Percentiles rank a stretch among this genome's conserved stretches.
Evolutionary conservation across 352 stramenopile genomes (phyloP).

Genomic region (Pythium myriotylum): DNA sequence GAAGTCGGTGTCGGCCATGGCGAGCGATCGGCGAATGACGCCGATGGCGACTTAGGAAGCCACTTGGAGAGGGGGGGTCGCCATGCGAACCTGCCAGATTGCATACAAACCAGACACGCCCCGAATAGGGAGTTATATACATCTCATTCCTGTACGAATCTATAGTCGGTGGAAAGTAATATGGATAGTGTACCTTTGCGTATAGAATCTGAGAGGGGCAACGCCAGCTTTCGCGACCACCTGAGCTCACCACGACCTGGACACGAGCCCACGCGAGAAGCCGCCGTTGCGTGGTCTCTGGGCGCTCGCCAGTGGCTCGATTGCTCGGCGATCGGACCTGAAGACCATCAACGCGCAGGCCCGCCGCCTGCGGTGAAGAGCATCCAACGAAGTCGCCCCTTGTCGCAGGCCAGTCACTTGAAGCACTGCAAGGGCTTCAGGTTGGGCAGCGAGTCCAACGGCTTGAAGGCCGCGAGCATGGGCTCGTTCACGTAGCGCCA

Average conservation of each 20-base stretch:
- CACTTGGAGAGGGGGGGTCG: neutral
- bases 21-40: neutral
- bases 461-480: conserved; percentile 42
- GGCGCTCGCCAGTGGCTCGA: too few species aligned
- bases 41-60: neutral
- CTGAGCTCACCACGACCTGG: neutral
- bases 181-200: neutral
- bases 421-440: conserved; percentile 52
- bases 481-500: conserved; percentile 56
- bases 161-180: neutral
- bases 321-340: too few species aligned
- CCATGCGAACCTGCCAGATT: neutral
- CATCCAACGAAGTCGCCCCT: neutral
- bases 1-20: conserved; percentile 31
- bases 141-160: neutral
- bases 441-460: conserved; percentile 49
- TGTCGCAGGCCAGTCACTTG: neutral
- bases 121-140: neutral
- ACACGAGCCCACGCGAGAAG: too few species aligned
- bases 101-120: neutral
- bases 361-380: too few species aligned
- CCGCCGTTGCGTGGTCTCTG: too few species aligned
- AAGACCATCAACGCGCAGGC: too few species aligned
- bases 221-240: neutral
- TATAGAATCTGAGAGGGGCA: neutral